These are phyloP conservation scores for Fusarium tjaetaba DNA, from an alignment of 2,329 filamentous ascomycete species.

Conservation along the genomic window DNA sequence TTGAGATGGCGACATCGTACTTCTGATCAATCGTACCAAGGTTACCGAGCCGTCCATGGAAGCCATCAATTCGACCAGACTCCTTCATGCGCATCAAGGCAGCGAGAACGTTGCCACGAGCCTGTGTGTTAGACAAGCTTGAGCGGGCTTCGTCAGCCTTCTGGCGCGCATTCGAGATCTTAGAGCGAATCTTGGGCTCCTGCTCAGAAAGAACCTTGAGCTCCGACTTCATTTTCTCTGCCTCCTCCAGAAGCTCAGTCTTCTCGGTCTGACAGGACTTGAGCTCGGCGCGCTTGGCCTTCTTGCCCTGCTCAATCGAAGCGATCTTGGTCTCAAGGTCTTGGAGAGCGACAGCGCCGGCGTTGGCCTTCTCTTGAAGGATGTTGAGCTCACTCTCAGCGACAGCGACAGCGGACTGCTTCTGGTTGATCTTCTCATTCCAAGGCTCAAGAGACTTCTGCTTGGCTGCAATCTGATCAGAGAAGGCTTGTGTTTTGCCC, in stretches of 20 bases:
- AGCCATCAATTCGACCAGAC: conserved; percentile 95
- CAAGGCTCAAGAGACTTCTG: conserved; percentile 96
- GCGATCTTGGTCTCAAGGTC: conserved; percentile 84
- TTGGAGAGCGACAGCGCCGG: conserved; percentile 83
- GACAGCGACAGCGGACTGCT: conserved; percentile 92
- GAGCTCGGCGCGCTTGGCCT: conserved; percentile 77
- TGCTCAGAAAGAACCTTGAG: conserved; percentile 76
- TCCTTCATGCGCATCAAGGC: conserved; percentile 95
- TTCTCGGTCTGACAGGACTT: conserved; percentile 80
- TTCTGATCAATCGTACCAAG: conserved; percentile 91
- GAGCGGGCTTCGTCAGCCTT: conserved; percentile 96
- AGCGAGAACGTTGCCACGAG: conserved; percentile 89
- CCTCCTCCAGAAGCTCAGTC: conserved; percentile 77
- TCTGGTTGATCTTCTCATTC: conserved; percentile 97
- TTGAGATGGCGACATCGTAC: conserved; percentile 98
- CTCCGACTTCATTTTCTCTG: conserved; percentile 75
- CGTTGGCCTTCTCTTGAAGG: conserved; percentile 86
- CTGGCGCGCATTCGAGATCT: conserved; percentile 88
- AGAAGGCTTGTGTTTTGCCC: conserved; percentile 94
- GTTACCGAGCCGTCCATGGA: conserved; percentile 94
- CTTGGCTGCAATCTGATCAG: conserved; percentile 89
- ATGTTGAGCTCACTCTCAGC: conserved; percentile 95
- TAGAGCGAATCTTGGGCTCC: conserved; percentile 83
- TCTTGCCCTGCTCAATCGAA: conserved; percentile 75
- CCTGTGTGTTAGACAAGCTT: conserved; percentile 88